Conservation (phyloP, 192 early-diverging fungal genomes). For the Coemansia sp. region DNA sequence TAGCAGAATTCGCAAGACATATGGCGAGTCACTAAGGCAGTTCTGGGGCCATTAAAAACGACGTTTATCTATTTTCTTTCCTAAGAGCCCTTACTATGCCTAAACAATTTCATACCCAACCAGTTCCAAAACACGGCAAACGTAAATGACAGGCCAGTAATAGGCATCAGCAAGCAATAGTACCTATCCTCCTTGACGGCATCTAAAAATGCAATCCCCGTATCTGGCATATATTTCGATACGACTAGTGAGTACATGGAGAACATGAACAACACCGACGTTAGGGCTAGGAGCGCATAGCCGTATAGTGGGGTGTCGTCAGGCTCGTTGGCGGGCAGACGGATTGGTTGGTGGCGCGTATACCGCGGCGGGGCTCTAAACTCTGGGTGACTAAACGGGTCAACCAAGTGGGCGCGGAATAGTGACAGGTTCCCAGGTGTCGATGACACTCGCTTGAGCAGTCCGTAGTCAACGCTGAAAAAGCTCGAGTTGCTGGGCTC, state of each 20-base stretch:
- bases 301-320: slow-evolving; percentile 73
- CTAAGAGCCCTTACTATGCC: slow-evolving; percentile 67
- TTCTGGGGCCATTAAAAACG: slow-evolving; percentile 8
- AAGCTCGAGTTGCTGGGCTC: slow-evolving; percentile 14
- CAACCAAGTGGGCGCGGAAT: slow-evolving; percentile 44
- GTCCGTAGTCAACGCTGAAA: slow-evolving; percentile 8
- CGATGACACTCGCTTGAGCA: slow-evolving; percentile 49
- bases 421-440: slow-evolving; percentile 48
- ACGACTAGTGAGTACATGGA: slow-evolving; percentile 68
- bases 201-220: slow-evolving; percentile 67
- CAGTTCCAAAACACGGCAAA: slow-evolving; percentile 89
- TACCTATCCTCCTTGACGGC: slow-evolving; percentile 75
- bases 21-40: slow-evolving; percentile 22
- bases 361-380: slow-evolving; percentile 54
- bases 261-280: slow-evolving; percentile 61
- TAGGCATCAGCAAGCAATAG: slow-evolving; percentile 81
- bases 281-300: slow-evolving; percentile 58
- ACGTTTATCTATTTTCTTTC: neutral
- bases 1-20: slow-evolving; percentile 24
- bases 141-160: slow-evolving; percentile 72
- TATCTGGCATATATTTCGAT: slow-evolving; percentile 68
- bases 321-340: slow-evolving; percentile 58
- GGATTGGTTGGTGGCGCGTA: slow-evolving; percentile 58
- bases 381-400: slow-evolving; percentile 46
- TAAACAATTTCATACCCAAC: slow-evolving; percentile 94